Percentiles rank a stretch among this genome's conserved stretches.
These are phyloP conservation scores for Magnaporthiopsis incrustans DNA, from an alignment of 2,329 filamentous ascomycete species.

Conservation along the genomic window DNA sequence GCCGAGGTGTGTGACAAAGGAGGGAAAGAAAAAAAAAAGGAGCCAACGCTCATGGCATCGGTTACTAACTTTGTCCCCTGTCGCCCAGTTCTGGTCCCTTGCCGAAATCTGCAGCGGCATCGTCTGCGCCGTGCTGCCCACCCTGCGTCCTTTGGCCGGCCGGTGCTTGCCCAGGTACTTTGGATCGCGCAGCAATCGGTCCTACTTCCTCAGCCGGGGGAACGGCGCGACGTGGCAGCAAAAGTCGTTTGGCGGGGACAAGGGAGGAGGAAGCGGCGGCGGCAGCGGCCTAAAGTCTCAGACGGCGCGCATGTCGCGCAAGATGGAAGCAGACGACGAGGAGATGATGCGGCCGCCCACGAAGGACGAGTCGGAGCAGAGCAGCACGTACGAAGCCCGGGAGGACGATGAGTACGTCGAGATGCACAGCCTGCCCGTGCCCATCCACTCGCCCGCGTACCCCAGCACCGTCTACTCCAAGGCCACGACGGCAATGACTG, in stretches of 20 bases:
- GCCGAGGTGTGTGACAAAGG: background rate
- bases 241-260: background rate
- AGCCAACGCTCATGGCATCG: too few relatives aligned
- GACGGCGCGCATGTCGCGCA: background rate
- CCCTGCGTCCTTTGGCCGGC: constrained; percentile 21
- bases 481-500: background rate
- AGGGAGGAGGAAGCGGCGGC: background rate
- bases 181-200: background rate
- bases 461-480: background rate
- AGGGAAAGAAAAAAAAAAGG: background rate
- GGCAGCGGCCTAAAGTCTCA: background rate
- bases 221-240: background rate
- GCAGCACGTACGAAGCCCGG: background rate
- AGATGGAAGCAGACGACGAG: background rate
- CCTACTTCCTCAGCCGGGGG: constrained; percentile 1
- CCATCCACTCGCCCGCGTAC: background rate
- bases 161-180: background rate
- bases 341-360: background rate
- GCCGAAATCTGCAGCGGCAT: constrained; percentile 28
- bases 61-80: too few relatives aligned
- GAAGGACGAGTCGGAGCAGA: background rate
- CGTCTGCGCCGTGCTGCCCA: constrained; percentile 28
- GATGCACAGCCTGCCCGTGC: background rate
- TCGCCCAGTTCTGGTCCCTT: constrained; percentile 23
- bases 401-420: background rate